Evolutionary conservation across 331 rosid species (phyloP).

Genomic region (Telfairia occidentalis): DNA sequence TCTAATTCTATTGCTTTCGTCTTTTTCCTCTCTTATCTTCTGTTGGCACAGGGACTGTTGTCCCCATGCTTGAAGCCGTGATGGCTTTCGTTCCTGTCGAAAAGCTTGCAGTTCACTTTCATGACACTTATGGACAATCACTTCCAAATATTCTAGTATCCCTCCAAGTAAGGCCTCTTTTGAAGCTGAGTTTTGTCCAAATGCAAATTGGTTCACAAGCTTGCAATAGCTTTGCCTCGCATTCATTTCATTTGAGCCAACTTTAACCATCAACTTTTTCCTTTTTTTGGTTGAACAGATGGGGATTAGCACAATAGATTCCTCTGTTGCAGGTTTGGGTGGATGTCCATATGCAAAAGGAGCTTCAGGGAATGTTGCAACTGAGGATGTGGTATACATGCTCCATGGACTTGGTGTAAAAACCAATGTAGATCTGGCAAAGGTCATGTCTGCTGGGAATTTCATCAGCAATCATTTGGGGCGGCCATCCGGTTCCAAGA

Average conservation of each 20-base stretch:
- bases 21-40: background rate
- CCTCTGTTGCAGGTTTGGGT: slow-evolving; percentile 74
- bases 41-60: slow-evolving; percentile 47
- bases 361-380: slow-evolving; percentile 81
- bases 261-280: background rate
- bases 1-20: background rate
- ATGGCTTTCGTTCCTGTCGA: slow-evolving; percentile 68
- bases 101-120: slow-evolving; percentile 88
- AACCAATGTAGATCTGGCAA: slow-evolving; percentile 56
- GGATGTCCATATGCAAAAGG: slow-evolving; percentile 97
- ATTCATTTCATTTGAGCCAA: background rate
- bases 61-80: slow-evolving; percentile 85
- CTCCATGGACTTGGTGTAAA: slow-evolving; percentile 64
- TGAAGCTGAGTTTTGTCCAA: background rate
- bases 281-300: slow-evolving; percentile 35
- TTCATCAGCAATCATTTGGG: slow-evolving; percentile 68
- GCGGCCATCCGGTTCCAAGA: slow-evolving; percentile 60
- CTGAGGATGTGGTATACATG: slow-evolving; percentile 93
- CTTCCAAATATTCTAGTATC: slow-evolving; percentile 74
- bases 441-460: slow-evolving; percentile 67
- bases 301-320: slow-evolving; percentile 72
- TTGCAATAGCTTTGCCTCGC: background rate
- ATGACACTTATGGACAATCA: slow-evolving; percentile 88
- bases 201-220: background rate
- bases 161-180: slow-evolving; percentile 52